These are phyloP conservation scores for Arthrinium phaeospermum DNA, from an alignment of 2,329 filamentous ascomycete species.

Conservation along the genomic window DNA sequence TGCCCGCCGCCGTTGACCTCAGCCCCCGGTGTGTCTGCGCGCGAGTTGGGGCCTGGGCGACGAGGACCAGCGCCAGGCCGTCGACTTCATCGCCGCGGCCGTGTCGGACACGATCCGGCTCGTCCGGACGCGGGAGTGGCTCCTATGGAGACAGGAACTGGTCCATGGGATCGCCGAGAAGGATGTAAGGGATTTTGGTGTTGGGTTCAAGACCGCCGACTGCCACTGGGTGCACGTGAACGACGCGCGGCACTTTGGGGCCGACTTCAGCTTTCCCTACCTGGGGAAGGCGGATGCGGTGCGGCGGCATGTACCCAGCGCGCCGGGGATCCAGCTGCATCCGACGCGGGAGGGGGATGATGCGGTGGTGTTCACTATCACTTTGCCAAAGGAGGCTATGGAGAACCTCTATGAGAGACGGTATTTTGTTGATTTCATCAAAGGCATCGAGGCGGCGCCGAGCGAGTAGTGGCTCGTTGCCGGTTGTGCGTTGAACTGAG, in stretches of 20 bases:
- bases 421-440: background rate
- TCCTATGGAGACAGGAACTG: fast-evolving
- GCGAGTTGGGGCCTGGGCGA: background rate
- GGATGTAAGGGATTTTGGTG: background rate
- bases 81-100: fast-evolving
- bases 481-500: no score
- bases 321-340: background rate
- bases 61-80: no score
- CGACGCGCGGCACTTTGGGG: background rate
- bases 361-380: background rate
- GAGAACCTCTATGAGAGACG: fast-evolving
- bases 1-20: background rate
- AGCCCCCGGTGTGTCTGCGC: no score
- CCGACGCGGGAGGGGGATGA: background rate
- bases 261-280: background rate
- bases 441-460: background rate
- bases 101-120: background rate
- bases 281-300: background rate
- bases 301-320: background rate
- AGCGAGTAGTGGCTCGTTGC: background rate
- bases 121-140: background rate
- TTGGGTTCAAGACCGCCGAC: background rate
- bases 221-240: background rate
- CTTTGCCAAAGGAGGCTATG: background rate
- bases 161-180: background rate